A percentile compares a stretch with the other conserved stretches of the same genome.
Evolutionary conservation across 225 moss, liverwort and hornwort genomes (phyloP).

Genomic region (Polytrichum commune): DNA sequence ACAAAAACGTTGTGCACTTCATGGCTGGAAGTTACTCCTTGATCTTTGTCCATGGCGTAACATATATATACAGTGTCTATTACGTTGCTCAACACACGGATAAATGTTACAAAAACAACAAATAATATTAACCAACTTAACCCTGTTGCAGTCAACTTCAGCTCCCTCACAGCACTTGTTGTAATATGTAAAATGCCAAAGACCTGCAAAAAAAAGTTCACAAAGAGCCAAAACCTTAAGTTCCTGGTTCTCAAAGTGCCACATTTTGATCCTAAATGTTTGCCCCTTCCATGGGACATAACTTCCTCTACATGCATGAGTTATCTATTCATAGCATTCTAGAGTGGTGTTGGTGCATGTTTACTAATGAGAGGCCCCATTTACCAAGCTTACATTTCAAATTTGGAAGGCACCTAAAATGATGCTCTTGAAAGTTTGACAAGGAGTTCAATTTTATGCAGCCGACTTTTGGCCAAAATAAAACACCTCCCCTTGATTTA

Average conservation of each 20-base stretch:
- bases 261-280: no score
- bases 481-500: no score
- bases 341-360: neutral
- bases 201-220: constrained; percentile 33
- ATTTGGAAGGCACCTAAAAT: no score
- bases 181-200: constrained; percentile 52
- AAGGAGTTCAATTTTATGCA: no score
- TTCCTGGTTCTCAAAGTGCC: neutral
- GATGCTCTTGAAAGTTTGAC: no score
- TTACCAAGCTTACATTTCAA: no score
- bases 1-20: constrained; percentile 73
- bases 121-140: constrained; percentile 44
- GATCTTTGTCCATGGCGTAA: constrained; percentile 87
- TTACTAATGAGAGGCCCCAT: no score
- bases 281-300: neutral
- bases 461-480: no score
- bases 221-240: neutral
- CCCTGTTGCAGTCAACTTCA: constrained; percentile 26
- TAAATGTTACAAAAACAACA: constrained; percentile 37
- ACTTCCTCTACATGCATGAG: neutral
- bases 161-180: constrained; percentile 27
- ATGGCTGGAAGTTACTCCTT: constrained; percentile 53
- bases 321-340: neutral
- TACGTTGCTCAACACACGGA: constrained; percentile 55
- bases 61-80: constrained; percentile 88